phyloP scores from a whole-genome alignment of 192 early-diverging fungal genomes.

The Mortierella antarctica region DNA sequence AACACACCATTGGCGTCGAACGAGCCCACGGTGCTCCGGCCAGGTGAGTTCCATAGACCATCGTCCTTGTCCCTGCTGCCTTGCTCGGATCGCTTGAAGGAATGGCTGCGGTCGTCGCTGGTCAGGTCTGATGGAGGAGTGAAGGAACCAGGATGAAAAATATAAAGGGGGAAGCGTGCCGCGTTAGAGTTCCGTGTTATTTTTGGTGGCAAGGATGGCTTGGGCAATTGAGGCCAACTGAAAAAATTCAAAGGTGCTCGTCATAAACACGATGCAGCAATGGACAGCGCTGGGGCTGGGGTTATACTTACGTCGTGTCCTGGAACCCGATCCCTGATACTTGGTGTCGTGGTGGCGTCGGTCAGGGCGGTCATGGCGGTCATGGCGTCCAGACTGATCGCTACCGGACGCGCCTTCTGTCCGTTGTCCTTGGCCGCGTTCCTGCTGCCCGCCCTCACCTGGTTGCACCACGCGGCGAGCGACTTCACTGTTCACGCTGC shows the following conservation, averaged over 20 bases:
- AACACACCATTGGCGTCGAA: slow-evolving; percentile 79
- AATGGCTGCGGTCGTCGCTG: slow-evolving; percentile 41
- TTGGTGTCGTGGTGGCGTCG: slow-evolving; percentile 31
- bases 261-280: too few relatives aligned
- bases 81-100: slow-evolving; percentile 45
- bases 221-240: too few relatives aligned
- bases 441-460: slow-evolving; percentile 20
- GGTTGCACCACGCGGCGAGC: slow-evolving; percentile 36
- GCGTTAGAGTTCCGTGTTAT: too few relatives aligned
- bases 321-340: slow-evolving; percentile 20
- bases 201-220: too few relatives aligned
- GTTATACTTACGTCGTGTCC: slow-evolving; percentile 41
- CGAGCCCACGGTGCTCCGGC: slow-evolving; percentile 68
- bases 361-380: slow-evolving; percentile 44
- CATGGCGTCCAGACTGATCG: slow-evolving; percentile 12
- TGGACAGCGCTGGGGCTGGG: too few relatives aligned
- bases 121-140: slow-evolving; percentile 27
- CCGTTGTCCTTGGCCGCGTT: slow-evolving; percentile 31
- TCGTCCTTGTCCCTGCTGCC: slow-evolving; percentile 51
- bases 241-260: too few relatives aligned
- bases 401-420: slow-evolving; percentile 39
- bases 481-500: slow-evolving; percentile 52
- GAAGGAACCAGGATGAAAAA: not conserved
- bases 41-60: slow-evolving; percentile 62
- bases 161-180: not conserved